These are phyloP conservation scores for Favolaschia claudopus DNA, from an alignment of 768 basidiomycete species.

Conservation along the genomic window DNA sequence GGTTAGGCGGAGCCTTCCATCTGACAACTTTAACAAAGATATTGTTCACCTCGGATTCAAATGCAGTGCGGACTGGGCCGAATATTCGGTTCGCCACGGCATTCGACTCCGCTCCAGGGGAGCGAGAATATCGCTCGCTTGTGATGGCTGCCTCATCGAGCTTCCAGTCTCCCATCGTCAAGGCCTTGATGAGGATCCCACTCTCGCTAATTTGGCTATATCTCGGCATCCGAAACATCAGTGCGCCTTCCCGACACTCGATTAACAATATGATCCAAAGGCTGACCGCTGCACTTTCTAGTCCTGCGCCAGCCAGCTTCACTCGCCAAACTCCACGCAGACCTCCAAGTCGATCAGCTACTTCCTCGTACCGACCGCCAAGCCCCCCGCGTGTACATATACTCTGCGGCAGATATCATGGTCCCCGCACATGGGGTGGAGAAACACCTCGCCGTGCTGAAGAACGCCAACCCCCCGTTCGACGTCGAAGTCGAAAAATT, in stretches of 20 bases:
- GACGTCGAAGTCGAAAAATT: slow-evolving; percentile 2
- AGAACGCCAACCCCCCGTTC: not conserved
- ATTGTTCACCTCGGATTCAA: not conserved
- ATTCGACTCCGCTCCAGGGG: slow-evolving; percentile 4
- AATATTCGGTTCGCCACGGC: not conserved
- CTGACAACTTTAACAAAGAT: not conserved
- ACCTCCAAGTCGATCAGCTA: not conserved
- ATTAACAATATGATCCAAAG: no score
- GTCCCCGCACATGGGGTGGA: not conserved
- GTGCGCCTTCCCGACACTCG: no score
- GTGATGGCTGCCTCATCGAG: not conserved
- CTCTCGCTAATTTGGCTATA: not conserved
- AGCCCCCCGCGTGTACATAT: not conserved
- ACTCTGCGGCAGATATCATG: not conserved
- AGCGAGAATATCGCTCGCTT: not conserved
- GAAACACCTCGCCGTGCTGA: not conserved
- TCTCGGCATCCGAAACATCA: no score
- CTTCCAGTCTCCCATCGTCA: not conserved
- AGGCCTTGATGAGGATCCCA: not conserved
- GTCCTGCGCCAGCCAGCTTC: not conserved
- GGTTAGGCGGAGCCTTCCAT: slow-evolving; percentile 4
- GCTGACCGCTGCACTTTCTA: no score
- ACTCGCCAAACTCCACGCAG: not conserved
- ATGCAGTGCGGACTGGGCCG: not conserved
- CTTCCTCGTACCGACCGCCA: not conserved